Evolutionary conservation across 2,329 filamentous ascomycete species (phyloP).

Genomic region (Penicillium sp.): DNA sequence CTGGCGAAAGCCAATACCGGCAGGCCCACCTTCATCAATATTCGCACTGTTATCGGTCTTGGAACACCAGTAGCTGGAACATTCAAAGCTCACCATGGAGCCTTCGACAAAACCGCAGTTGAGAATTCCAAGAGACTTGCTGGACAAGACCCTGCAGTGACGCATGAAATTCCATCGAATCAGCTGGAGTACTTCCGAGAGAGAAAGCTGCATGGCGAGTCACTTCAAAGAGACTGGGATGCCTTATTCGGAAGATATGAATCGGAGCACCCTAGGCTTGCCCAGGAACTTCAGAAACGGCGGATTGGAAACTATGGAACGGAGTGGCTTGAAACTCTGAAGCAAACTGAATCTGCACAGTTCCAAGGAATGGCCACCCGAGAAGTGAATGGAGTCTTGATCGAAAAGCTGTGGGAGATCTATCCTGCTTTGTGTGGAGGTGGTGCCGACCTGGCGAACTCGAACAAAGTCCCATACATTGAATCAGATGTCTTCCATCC

Average conservation of each 20-base stretch:
- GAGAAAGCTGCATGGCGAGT: conserved; percentile 1
- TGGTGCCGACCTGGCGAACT: conserved; percentile 23
- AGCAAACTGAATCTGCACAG: conserved; percentile 1
- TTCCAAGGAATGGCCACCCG: conserved; percentile 13
- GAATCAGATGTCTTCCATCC: conserved; percentile 13
- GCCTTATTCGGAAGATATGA: neutral
- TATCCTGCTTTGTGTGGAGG: conserved; percentile 15
- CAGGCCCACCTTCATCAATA: conserved; percentile 56
- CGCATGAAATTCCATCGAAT: neutral
- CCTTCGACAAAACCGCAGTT: conserved; percentile 12
- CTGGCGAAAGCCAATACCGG: conserved; percentile 40
- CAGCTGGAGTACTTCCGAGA: conserved; percentile 5
- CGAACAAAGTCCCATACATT: conserved; percentile 17
- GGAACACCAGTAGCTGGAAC: conserved; percentile 41
- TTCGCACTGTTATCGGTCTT: conserved; percentile 53
- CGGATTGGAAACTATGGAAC: neutral
- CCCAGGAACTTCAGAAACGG: neutral
- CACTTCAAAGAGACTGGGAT: conserved; percentile 3
- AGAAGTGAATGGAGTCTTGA: conserved; percentile 11
- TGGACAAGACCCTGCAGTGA: conserved; percentile 3
- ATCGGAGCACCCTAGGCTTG: neutral
- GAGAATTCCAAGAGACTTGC: conserved; percentile 1
- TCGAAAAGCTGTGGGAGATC: conserved; percentile 10
- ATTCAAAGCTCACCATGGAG: conserved; percentile 17
- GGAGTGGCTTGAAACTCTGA: neutral